Base-by-base conservation (phyloP, 1,284 basidiomycete species). In the Ganoderma lucidum region DNA sequence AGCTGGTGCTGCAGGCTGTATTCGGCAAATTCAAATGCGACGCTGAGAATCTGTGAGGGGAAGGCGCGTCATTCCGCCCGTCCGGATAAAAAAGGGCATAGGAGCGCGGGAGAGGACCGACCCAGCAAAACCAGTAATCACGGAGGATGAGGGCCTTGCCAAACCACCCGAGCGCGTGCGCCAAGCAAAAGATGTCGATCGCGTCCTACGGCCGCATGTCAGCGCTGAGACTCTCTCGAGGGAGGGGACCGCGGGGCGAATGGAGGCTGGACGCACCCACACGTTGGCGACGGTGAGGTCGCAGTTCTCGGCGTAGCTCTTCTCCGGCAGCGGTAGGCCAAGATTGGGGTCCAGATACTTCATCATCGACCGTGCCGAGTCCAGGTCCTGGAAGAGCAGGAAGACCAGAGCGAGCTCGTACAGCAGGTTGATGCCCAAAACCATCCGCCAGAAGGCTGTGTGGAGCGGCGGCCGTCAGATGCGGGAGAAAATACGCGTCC, bases 91-190 rank as follows among this genome's bases (percentile, higher is more conserved):
- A 64, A 17, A 56, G 14, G 48, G 35, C n/a, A 51, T 12, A 23
- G 48, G 51, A 58, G 44, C 45, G 19, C 17, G 30, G 32, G 60
- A 60, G 61, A 60, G 66, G 48, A 78, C 81, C 67, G 76, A 93
- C 93, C 93, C 93, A 94, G 76, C 94, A 95, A 76, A 95, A 95
- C 93, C 93, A 95, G 76, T 95, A 95, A 76, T 95, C 93, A 39
- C 94, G 87, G 74, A 95, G 80, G 73, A 95, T 90, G 83, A 95
- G 86, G 2, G 93, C 94, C 78, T 95, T 95, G 56, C 93, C 93
- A 78, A 94, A 95, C 93, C 94, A 95, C 3, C 93, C 93, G 44
- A 95, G 78, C 30, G 93, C 83, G 78, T 95, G 93, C 37, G 93
- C 93, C 28, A 95, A 73, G 75, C 93, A 95, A 78, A 95, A 95